Base-by-base conservation (phyloP, 2,329 filamentous ascomycete genomes). In the Fusarium circinatum region DNA sequence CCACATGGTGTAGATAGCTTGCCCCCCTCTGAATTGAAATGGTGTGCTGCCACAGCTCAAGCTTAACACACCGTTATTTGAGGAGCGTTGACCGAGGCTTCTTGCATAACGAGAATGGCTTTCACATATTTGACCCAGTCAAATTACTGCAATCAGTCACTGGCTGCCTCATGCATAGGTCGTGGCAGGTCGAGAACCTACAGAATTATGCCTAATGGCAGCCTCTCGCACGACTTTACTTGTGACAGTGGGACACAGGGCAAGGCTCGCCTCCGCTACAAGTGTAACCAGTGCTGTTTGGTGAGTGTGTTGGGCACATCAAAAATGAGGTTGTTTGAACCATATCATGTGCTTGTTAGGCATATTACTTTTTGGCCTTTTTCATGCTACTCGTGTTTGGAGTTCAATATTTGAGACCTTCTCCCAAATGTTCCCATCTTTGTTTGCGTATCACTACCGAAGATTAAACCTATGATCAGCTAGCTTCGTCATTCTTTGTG, bases 161-260 rank as follows among this genome's bases (percentile, higher is more conserved):
- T 56, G 41, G 36, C 10, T 54, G 36, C 28, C 47, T 60, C 54
- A 59, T 74, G 70, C 60, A 47, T 58, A 51, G 30, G 47, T 66
- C 65, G 65, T 73, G 70, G 65, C 70, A 73, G 45, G 48, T 45
- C 17, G 47, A 60, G 52, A 61, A 39, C 58, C 65, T 61, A 56
- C 61, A 38, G 47, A 59, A 47, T 55, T 41, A 17, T 51, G 56
- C 56, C 60, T 62, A 54, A 70, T 51, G 45, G 60, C 60, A 66
- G 60, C 47, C 56, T 47, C 30, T 39, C 24, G 44, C 20, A 38
- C 36, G 34, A 34, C 42, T 32, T 36, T 32, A 26, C 42, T 58
- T 62, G 39, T 62, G 41, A 47, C 36, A 47, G 52, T 36, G 47
- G 44, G 17, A 38, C 30, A 42, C 28, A 20, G 32, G 34, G 18